phyloP scores from a whole-genome alignment of 2,329 filamentous ascomycete genomes.

The Tolypocladium ophioglossoides region DNA sequence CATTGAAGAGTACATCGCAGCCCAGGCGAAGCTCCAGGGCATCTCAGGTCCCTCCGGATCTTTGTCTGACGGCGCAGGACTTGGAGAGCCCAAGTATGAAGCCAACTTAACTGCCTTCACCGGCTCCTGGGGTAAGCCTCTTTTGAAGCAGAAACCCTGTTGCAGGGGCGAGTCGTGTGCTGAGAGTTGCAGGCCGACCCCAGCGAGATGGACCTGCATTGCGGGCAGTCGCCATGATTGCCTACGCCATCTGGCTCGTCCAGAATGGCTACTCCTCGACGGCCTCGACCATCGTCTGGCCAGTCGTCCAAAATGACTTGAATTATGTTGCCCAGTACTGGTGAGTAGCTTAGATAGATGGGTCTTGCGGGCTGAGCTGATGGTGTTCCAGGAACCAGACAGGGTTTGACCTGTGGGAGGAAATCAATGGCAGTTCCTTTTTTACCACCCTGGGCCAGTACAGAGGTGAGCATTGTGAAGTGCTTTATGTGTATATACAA shows the following conservation, averaged over 20 bases:
- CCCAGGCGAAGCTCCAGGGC: constrained; percentile 56
- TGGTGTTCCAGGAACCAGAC: constrained; percentile 34
- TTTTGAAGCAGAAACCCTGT: background rate
- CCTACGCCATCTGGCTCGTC: constrained; percentile 63
- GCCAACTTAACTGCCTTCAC: constrained; percentile 54
- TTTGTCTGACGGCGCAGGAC: constrained; percentile 37
- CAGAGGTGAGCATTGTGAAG: constrained; percentile 33
- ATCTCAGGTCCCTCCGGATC: constrained; percentile 60
- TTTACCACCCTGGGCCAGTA: constrained; percentile 65
- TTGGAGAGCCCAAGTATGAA: constrained; percentile 68
- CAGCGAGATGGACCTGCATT: constrained; percentile 73
- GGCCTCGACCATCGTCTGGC: constrained; percentile 53
- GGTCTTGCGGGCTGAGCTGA: background rate
- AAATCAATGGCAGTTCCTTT: constrained; percentile 66
- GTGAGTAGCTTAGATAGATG: constrained; percentile 17
- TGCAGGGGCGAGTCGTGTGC: background rate
- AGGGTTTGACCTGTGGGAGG: constrained; percentile 76
- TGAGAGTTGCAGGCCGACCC: constrained; percentile 43
- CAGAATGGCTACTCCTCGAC: constrained; percentile 51
- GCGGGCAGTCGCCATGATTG: constrained; percentile 61
- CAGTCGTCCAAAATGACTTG: constrained; percentile 65
- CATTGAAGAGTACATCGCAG: constrained; percentile 57
- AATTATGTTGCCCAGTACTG: constrained; percentile 66
- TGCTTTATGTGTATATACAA: background rate
- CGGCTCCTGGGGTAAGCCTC: constrained; percentile 48